Conservation (phyloP, 2,329 filamentous ascomycete genomes). For the Nectriaceae sp. region DNA sequence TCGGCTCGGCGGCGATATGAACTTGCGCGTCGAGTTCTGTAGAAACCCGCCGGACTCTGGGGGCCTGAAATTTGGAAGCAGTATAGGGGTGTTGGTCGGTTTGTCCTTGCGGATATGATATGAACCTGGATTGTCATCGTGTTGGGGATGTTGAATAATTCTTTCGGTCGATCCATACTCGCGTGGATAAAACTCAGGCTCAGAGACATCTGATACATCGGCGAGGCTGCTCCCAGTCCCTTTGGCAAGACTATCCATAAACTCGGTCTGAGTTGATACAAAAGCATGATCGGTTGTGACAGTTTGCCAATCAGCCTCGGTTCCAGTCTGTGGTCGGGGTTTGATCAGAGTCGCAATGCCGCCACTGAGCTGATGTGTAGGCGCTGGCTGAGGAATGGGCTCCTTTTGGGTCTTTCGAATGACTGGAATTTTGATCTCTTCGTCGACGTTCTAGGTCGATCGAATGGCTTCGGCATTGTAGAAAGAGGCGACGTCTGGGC, state of each 20-base stretch:
- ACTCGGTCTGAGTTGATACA: constrained; percentile 19
- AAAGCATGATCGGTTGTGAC: constrained; percentile 33
- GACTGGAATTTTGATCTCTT: constrained; percentile 40
- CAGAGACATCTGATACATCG: constrained; percentile 41
- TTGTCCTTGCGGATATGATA: constrained; percentile 27
- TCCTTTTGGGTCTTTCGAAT: constrained; percentile 15
- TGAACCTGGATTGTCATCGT: constrained; percentile 3
- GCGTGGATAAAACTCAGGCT: constrained; percentile 17
- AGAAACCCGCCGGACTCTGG: constrained; percentile 11
- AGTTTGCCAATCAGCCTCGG: constrained; percentile 39
- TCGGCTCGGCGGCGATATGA: constrained; percentile 18
- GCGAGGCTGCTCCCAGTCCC: constrained; percentile 47
- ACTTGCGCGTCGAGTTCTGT: constrained; percentile 24
- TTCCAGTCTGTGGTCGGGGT: constrained; percentile 16
- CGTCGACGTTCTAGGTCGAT: constrained; percentile 43
- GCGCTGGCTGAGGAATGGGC: constrained; percentile 2
- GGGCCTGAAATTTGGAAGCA: constrained; percentile 23
- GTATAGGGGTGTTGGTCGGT: constrained; percentile 16
- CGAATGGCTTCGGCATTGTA: constrained; percentile 39
- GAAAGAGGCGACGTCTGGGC: constrained; percentile 28
- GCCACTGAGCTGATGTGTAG: constrained; percentile 12
- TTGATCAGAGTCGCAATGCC: constrained; percentile 21
- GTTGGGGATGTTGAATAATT: constrained; percentile 30
- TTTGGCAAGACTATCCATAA: constrained; percentile 26
- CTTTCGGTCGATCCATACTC: constrained; percentile 26